phyloP scores from a whole-genome alignment of 1,284 basidiomycete species.

The Ceratobasidium sp. region DNA sequence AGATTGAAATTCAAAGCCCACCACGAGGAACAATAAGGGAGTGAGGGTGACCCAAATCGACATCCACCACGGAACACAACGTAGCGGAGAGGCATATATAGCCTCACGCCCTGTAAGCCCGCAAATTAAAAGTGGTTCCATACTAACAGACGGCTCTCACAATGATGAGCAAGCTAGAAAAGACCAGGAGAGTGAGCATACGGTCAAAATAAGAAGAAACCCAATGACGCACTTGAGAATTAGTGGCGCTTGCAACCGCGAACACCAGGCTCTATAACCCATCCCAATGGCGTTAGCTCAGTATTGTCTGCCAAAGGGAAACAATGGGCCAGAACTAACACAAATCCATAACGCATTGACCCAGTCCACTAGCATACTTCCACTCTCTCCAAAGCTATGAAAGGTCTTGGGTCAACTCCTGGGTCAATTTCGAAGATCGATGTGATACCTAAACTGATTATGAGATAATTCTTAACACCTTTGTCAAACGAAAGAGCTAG shows the following conservation, averaged over 20 bases:
- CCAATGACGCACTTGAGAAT: constrained; percentile 65
- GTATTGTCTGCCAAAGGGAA: no score
- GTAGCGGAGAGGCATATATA: no score
- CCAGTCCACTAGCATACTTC: constrained; percentile 48
- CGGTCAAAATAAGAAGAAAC: background rate
- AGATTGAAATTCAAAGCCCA: no score
- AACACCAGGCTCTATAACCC: constrained; percentile 66
- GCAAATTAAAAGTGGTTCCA: no score
- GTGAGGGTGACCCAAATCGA: no score
- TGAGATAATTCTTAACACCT: background rate
- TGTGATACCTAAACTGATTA: constrained; percentile 8
- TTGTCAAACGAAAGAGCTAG: background rate
- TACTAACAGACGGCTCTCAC: no score
- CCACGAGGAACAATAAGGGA: no score
- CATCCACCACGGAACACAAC: no score
- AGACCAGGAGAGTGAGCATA: background rate
- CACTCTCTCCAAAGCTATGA: background rate
- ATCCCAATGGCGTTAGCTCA: background rate
- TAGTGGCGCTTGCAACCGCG: constrained; percentile 80
- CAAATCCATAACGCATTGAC: constrained; percentile 82
- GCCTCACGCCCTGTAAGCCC: no score
- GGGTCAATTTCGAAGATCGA: background rate
- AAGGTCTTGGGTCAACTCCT: background rate
- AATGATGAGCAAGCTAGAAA: constrained; percentile 48
- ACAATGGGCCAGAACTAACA: background rate